Evolutionary conservation across 2,329 filamentous ascomycete species (phyloP).

Genomic region (Paecilomyces variotii): DNA sequence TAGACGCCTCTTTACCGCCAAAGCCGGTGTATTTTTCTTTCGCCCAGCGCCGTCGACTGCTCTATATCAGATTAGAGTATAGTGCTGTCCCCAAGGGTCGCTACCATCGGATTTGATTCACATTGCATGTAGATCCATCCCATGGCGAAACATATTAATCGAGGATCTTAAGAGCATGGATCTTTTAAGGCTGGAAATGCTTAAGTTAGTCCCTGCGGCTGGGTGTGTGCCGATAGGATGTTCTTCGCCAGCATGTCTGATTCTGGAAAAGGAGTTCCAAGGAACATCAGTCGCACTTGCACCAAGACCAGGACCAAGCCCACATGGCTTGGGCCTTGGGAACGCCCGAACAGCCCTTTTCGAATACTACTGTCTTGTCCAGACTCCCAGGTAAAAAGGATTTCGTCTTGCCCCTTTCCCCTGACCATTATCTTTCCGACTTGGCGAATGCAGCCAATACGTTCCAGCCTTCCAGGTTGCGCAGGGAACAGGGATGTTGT

Average conservation of each 20-base stretch:
- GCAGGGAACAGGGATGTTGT: background rate
- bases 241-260: background rate
- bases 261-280: background rate
- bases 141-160: background rate
- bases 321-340: background rate
- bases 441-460: background rate
- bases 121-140: background rate
- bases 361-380: background rate
- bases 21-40: background rate
- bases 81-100: background rate
- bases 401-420: background rate
- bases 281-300: background rate
- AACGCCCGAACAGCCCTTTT: background rate
- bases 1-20: background rate
- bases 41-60: background rate
- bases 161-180: background rate
- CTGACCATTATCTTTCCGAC: background rate
- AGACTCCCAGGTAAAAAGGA: too few species aligned
- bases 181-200: background rate
- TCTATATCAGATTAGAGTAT: background rate
- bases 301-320: background rate
- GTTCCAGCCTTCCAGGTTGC: background rate
- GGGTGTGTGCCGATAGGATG: background rate
- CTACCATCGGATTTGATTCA: background rate
- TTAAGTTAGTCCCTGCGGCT: background rate